Evolutionary conservation across 768 basidiomycete genomes (phyloP), one percentile per base, ranked within the genome.

Genomic region (Candolleomyces aberdarensis): DNA sequence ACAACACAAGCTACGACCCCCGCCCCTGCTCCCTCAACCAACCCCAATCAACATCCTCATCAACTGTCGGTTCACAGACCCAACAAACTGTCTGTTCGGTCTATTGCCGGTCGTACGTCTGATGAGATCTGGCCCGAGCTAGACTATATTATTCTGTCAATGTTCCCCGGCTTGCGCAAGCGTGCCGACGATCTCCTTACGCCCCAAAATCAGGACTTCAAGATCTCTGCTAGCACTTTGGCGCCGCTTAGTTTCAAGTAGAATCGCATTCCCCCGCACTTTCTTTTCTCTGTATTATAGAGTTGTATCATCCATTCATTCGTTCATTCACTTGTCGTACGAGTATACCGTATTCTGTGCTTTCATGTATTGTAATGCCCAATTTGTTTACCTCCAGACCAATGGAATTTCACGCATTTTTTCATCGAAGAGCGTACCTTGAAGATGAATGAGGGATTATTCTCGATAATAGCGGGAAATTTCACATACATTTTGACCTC

Each of bases 81-180:
- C 15, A 74, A 80, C 29, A 77, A 75, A 54, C 71, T 87, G 17
- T 80, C 80, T 56, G 67, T 91, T 10, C 79, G 82, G 48, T 85
- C 86, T 3, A 71, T 96, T 32, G 77, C 81, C 19, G 93, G 94
- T 3, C 74, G 79, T 58, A 91, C 92, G 8, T 92, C 90, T 3
- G 91, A 95, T 67, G 91, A 94, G 72, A 95, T 96, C 63, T 96
- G 93, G 93, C 92, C 91, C 2, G 77, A 87, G 64, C 80, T 96
- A 11, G 92, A 94, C 63, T 73, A 73, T 48, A 75, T 83, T 20
- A 76, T 94, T 22, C 26, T 44, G 47, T 56, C 60, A 26, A 71
- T 80, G 2, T 90, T 90, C 69, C 88, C 91, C 3, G 67, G 70
- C 4, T 69, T 92, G 61, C 80, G 78, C 60, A 84, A 86, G 70